Evolutionary conservation across 148 eudicot species (phyloP), one percentile per base, ranked within the genome.

Genomic region (Vaccinium vitisidaea): DNA sequence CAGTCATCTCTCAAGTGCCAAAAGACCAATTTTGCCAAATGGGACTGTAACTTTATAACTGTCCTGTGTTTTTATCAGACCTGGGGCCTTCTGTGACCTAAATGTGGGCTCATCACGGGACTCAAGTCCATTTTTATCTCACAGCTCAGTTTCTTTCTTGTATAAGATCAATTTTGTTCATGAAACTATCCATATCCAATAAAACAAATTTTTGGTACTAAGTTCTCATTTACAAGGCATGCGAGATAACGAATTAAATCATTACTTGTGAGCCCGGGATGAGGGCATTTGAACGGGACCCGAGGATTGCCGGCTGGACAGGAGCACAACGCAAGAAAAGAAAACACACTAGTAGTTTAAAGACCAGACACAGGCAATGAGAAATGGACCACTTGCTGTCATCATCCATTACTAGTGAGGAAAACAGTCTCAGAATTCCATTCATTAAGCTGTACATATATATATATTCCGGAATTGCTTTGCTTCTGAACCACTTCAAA

Each of bases 401-500:
- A 8, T 32, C 23, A 43, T 48, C 55, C 8, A 49, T n/a, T 52
- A 65, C 71, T 23, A 30, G 52, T 32, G 49, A 43, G 52, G 6
- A 49, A 49, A 77, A 77, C 18, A 49, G 25, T 77, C 15, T 6
- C 80, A 48, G 19, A 13, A 49, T 50, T n/a, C n/a, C 56, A 48
- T 49, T 77, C 21, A 1, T 2, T 46, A 9, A 36, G 49, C 27
- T 52, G 46, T 77, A 52, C 53, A 52, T 25, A 77, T 27, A 27
- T 27, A 27, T 27, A 27, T 16, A 9, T 75, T 75, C 79, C 53
- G 6, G 30, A 76, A 9, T 43, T 43, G 46, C 46, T 43, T 39
- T 39, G 78, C 78, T 73, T 74, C 55, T 49, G 10, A 50, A 48
- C 80, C 80, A 49, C 79, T 76, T 21, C 30, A 10, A 75, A 49